phyloP scores from a whole-genome alignment of 225 moss, liverwort and hornwort genomes.

The Asterella californica region DNA sequence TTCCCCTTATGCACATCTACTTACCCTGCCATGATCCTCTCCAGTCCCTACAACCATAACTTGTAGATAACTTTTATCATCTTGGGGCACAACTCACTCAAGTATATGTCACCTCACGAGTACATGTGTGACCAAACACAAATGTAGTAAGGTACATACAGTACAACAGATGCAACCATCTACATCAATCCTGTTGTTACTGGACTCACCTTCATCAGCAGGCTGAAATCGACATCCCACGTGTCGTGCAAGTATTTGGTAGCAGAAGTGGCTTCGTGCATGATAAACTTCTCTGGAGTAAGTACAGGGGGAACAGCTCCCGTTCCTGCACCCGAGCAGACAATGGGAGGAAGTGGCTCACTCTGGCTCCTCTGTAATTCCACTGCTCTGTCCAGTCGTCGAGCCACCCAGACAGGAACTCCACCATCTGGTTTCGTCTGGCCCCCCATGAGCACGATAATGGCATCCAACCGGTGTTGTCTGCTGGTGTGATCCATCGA shows the following conservation, averaged over 20 bases:
- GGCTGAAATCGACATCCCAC: slow-evolving; percentile 32
- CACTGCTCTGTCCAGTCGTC: slow-evolving; percentile 55
- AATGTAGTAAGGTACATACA: background rate
- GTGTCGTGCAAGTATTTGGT: slow-evolving; percentile 42
- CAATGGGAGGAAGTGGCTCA: slow-evolving; percentile 44
- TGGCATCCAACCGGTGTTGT: slow-evolving; percentile 42
- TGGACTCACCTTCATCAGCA: slow-evolving; percentile 11
- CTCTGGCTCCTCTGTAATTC: slow-evolving; percentile 39
- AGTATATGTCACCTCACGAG: too few species aligned
- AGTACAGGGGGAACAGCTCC: slow-evolving; percentile 39
- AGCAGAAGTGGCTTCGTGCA: slow-evolving; percentile 57
- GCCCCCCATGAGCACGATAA: slow-evolving; percentile 58
- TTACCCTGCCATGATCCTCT: background rate
- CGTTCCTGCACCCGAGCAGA: slow-evolving; percentile 52
- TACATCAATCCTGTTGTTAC: background rate
- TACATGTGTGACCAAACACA: too few species aligned
- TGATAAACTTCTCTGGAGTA: slow-evolving; percentile 42
- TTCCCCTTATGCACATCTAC: background rate
- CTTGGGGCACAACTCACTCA: too few species aligned
- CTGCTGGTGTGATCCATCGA: background rate
- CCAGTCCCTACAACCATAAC: too few species aligned
- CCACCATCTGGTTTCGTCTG: slow-evolving; percentile 43
- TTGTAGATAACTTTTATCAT: too few species aligned
- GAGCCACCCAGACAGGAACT: slow-evolving; percentile 55
- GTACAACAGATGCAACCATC: background rate